Base-by-base conservation (phyloP, 257 asterid genomes). In the Echium plantagineum region DNA sequence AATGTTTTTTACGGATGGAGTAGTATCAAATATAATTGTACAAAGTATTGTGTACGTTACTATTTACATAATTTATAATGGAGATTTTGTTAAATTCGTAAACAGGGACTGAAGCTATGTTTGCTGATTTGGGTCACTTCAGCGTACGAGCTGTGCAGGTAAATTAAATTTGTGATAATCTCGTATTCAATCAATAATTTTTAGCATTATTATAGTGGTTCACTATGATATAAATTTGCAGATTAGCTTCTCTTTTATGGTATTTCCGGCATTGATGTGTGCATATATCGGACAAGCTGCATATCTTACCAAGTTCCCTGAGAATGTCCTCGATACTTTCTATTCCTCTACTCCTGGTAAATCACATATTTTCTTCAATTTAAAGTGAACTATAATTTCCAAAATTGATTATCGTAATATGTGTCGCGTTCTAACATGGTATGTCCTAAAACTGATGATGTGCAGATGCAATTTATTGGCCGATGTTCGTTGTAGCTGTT, bases 71-170 rank as follows among this genome's bases (percentile, higher is more conserved):
- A 35, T 0, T 3, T 28, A 35, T 7, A 15, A 35, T 8, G 1
- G 15, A 35, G 8, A 35, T 7, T 42, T 13, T 10, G 4, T 42
- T 5, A 42, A 10, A 10, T 13, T 42, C 13, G 66, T 38, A 20
- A 55, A 62, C 69, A 83, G 95, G 95, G 49, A 65, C 94, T 0
- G 96, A 87, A 63, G 96, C 96, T 67, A 84, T 87, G 90, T 87
- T 87, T 64, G 95, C 94, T 7, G 95, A 87, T 72, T 74, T 87
- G 21, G 94, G 95, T 21, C 94, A 87, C 69, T 87, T 87, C 55
- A 84, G 63, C 24, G 81, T 84, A 8, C 81, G 63, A 0, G 84
- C 93, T 0, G 59, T 86, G n/a, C 93, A 86, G 79, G 89, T 86
- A 72, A 62, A 76, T 87, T 86, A 72, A 63, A 76, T 32, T 3